Percentiles rank a stretch among this genome's conserved stretches.
Evolutionary conservation across 2,329 filamentous ascomycete species (phyloP).

Genomic region (Cladosporium sphaerospermum): DNA sequence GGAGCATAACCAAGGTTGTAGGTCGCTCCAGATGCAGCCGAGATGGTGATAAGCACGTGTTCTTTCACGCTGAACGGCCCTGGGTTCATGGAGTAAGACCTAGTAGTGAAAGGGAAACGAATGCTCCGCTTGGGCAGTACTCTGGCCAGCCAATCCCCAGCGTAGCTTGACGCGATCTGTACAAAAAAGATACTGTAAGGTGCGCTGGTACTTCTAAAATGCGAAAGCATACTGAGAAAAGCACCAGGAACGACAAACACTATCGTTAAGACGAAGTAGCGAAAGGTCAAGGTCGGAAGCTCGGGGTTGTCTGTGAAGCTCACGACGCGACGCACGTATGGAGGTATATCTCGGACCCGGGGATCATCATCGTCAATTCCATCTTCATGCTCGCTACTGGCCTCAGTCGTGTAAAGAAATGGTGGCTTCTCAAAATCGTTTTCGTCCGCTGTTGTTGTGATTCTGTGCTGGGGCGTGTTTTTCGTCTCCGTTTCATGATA

Average conservation of each 20-base stretch:
- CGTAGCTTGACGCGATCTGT: constrained; percentile 52
- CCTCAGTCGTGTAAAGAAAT: constrained; percentile 4
- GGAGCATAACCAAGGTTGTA: constrained; percentile 36
- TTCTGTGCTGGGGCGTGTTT: not conserved
- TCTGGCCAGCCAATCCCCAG: constrained; percentile 43
- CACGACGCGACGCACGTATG: constrained; percentile 51
- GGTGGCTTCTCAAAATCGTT: constrained; percentile 2
- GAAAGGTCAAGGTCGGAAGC: constrained; percentile 53
- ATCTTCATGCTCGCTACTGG: constrained; percentile 3
- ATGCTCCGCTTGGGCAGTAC: constrained; percentile 45
- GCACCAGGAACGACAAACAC: constrained; percentile 53
- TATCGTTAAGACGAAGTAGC: constrained; percentile 51
- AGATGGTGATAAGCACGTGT: constrained; percentile 51
- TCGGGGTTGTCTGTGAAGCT: constrained; percentile 52
- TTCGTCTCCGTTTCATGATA: not conserved
- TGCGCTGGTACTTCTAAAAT: constrained; percentile 26
- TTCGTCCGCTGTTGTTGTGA: not conserved
- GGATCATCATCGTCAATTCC: constrained; percentile 23
- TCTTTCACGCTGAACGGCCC: constrained; percentile 54
- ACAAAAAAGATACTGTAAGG: constrained; percentile 59
- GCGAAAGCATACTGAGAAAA: constrained; percentile 45
- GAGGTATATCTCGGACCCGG: constrained; percentile 45
- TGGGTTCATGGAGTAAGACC: constrained; percentile 49
- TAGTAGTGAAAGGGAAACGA: constrained; percentile 42
- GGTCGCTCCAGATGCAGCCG: constrained; percentile 16